Evolutionary conservation across 305 asterid genomes (phyloP).

Genomic region (Fraxinus nigra): DNA sequence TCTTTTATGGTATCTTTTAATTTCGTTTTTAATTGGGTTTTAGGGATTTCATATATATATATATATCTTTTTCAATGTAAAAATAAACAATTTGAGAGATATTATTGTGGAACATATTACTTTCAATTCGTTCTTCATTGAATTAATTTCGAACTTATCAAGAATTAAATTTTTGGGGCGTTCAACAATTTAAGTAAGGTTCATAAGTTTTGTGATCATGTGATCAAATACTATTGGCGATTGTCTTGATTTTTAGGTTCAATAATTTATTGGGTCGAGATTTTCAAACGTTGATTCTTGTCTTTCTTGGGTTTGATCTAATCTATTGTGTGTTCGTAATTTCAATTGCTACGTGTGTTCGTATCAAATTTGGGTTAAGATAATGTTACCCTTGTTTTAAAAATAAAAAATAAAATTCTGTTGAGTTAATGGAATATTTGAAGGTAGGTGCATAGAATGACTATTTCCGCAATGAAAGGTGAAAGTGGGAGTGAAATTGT

Average conservation of each 20-base stretch:
- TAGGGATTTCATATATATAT: not conserved
- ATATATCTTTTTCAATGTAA: not conserved
- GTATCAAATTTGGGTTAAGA: too few relatives aligned
- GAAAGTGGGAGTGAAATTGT: too few relatives aligned
- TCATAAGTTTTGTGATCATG: not conserved
- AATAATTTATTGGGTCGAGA: not conserved
- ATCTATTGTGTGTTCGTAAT: not conserved
- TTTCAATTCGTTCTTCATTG: not conserved
- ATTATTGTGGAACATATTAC: not conserved
- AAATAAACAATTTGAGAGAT: not conserved
- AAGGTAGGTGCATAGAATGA: too few relatives aligned
- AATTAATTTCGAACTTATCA: not conserved
- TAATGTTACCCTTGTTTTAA: too few relatives aligned
- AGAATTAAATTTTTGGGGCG: not conserved
- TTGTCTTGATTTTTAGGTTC: not conserved
- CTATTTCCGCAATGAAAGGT: too few relatives aligned
- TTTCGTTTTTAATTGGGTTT: not conserved
- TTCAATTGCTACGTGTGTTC: too few relatives aligned
- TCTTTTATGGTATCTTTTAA: not conserved
- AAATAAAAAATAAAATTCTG: too few relatives aligned
- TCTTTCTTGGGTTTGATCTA: not conserved
- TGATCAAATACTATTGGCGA: not conserved
- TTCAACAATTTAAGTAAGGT: not conserved
- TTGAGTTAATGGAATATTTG: too few relatives aligned
- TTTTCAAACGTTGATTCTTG: not conserved